Evolutionary conservation across 2,329 filamentous ascomycete species (phyloP), one percentile per base, ranked within the genome.

Genomic region (Lasiodiplodia citricola): DNA sequence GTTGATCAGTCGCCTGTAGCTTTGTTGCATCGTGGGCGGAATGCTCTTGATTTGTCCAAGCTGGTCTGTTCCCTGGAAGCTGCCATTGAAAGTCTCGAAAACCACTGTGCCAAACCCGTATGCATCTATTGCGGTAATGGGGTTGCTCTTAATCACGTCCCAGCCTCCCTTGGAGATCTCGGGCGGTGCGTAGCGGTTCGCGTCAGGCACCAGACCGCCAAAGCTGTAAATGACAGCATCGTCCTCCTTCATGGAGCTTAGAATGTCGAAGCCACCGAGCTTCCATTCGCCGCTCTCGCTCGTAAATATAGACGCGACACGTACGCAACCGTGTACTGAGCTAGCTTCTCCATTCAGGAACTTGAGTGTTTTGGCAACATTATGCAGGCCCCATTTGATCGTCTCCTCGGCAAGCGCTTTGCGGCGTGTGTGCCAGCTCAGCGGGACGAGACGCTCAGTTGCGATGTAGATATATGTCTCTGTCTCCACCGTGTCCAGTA

Each of bases 251-350:
- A 98, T 90, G 47, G 92, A 97, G 81, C 94, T 98, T 69, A 98
- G 80, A 5, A 97, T 87, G 73, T 99, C 96, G 73, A 99, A 97
- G 0, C 96, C 96, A 23, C 92, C 94, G 2, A 99, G 83, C 77
- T 96, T 98, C 96, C 96, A 99, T 81, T 99, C 96, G 69, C 96
- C 96, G 76, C 96, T 97, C 77, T 98, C 95, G 70, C 93, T 94
- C 4, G 93, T 96, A 80, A 94, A 99, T 72, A 99, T 86, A 0
- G 95, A 97, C 0, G 92, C 92, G 23, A 92, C 91, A 71, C 92
- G 90, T 65, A 99, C 84, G 74, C 89, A 93, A 60, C 94, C 96
- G 75, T 99, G 96, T 64, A 99, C 92, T 0, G 94, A 97, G 2
- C 91, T 87, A 3, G 94, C 96, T 73, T 99, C 96, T 58, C 92